Conservation (phyloP, 2,329 filamentous ascomycete genomes). For the Colletotrichum sp. region DNA sequence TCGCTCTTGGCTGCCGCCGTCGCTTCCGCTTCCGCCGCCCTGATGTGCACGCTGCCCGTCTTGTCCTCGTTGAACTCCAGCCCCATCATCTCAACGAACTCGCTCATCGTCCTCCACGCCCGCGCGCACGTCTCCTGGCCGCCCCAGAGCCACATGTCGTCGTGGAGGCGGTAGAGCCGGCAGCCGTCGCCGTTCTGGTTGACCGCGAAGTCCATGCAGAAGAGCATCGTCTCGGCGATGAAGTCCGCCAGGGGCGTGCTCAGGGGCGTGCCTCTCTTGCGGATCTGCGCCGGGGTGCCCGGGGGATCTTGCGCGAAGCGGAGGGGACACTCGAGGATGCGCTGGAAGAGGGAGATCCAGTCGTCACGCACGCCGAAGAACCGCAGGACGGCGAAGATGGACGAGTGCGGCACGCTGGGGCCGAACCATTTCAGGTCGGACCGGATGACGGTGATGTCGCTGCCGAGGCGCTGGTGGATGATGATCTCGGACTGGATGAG, state of each 20-base stretch:
- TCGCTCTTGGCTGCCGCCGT: background rate
- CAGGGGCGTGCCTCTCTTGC: slow-evolving; percentile 61
- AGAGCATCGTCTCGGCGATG: slow-evolving; percentile 63
- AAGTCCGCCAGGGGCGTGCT: slow-evolving; percentile 60
- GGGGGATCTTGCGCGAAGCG: slow-evolving; percentile 56
- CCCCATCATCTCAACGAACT: slow-evolving; percentile 57
- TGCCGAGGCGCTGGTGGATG: slow-evolving; percentile 50
- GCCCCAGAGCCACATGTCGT: slow-evolving; percentile 71
- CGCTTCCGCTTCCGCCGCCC: background rate
- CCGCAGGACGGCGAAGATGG: slow-evolving; percentile 56
- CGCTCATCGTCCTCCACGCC: slow-evolving; percentile 57
- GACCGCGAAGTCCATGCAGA: slow-evolving; percentile 67
- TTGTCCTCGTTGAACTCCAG: slow-evolving; percentile 61
- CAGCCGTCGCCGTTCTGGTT: slow-evolving; percentile 58
- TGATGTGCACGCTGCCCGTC: slow-evolving; percentile 55
- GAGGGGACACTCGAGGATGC: slow-evolving; percentile 57
- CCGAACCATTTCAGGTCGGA: slow-evolving; percentile 66
- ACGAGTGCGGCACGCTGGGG: slow-evolving; percentile 60
- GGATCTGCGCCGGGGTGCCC: slow-evolving; percentile 40
- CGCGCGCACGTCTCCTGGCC: slow-evolving; percentile 49
- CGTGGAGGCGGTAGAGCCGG: slow-evolving; percentile 63
- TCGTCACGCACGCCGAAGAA: slow-evolving; percentile 58
- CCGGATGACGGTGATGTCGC: slow-evolving; percentile 57
- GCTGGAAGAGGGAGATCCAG: slow-evolving; percentile 61
- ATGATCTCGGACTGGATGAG: slow-evolving; percentile 60